phyloP scores from a whole-genome alignment of 2,329 filamentous ascomycete genomes.

The Whalleya microplaca region DNA sequence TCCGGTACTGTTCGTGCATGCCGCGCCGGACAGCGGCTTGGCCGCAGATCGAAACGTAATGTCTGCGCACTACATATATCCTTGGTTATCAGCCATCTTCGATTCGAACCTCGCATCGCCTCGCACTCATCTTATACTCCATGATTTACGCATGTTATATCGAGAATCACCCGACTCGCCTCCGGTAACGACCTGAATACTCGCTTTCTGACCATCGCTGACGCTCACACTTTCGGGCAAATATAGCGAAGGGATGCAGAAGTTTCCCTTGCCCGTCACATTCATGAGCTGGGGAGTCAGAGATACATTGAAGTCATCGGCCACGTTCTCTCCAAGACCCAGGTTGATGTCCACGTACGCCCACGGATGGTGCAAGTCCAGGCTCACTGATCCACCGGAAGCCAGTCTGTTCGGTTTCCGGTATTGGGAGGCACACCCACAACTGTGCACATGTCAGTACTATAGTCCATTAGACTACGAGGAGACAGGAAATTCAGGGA shows the following conservation, averaged over 20 bases:
- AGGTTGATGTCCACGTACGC: conserved; percentile 59
- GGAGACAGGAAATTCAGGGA: conserved; percentile 47
- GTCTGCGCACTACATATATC: conserved; percentile 65
- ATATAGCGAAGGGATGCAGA: conserved; percentile 66
- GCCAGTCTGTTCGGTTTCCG: conserved; percentile 57
- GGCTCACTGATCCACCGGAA: conserved; percentile 50
- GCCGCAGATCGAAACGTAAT: conserved; percentile 65
- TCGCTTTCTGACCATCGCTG: conserved; percentile 64
- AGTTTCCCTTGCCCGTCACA: conserved; percentile 62
- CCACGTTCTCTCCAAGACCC: conserved; percentile 46
- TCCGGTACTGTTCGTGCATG: conserved; percentile 63
- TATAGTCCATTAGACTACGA: neutral
- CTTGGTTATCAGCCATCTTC: conserved; percentile 1
- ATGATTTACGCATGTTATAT: conserved; percentile 60
- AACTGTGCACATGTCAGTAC: conserved; percentile 40
- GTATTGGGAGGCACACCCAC: conserved; percentile 49
- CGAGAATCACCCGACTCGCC: conserved; percentile 62
- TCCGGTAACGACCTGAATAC: conserved; percentile 70
- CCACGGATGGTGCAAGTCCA: conserved; percentile 57
- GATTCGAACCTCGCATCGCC: neutral
- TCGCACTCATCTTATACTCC: conserved; percentile 13
- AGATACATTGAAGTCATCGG: conserved; percentile 70
- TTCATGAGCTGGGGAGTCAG: conserved; percentile 63
- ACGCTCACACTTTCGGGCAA: conserved; percentile 54
- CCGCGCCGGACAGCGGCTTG: conserved; percentile 46